Evolutionary conservation across 768 basidiomycete species (phyloP), one percentile per base, ranked within the genome.

Genomic region (Suillus tomentosus): DNA sequence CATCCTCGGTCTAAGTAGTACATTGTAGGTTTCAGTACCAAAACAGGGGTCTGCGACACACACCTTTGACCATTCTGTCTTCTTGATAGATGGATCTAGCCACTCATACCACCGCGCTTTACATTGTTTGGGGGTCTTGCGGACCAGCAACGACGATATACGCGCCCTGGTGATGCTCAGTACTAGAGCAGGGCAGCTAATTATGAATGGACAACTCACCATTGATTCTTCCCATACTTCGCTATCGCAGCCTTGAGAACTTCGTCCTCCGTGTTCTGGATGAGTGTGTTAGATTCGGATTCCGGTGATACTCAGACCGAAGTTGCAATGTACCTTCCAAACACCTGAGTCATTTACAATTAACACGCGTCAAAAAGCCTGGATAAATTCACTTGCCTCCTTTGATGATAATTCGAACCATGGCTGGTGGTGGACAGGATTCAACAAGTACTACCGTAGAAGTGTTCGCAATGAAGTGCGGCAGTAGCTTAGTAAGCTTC

Each of bases 31-130:
- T 11, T 19, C 39, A 10, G 19, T 10, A 55, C 40, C 0, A 34
- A 19, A 47, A 53, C 8, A 27, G 8, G 15, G 22, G 17, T 42
- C 22, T 17, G 22, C 17, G 13, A 17, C 14, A 76, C 84, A 55
- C 65, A 90, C 95, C 81, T 98, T 99, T 54, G 96, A 97, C 97
- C 97, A 99, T 77, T 99, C 97, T 19, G 96, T 98, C 82, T 99
- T 99, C 79, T 98, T 98, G 79, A 99, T 99, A 60, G 95, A 96
- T 7, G 97, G 97, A 79, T 99, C 97, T 57, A 99, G 81, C 97
- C 97, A 99, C 79, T 98, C 96, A 73, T 96, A 98, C 96, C 96
- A 99, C 47, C 95, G 91, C 1, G 94, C 94, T 78, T 99, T 99
- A 82, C 97, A 99, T 80, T 99, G 97, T 75, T 99, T 99, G 13